A percentile compares a stretch with the other conserved stretches of the same genome.
phyloP scores from a whole-genome alignment of 2,329 filamentous ascomycete genomes.

The Phoma sp. region DNA sequence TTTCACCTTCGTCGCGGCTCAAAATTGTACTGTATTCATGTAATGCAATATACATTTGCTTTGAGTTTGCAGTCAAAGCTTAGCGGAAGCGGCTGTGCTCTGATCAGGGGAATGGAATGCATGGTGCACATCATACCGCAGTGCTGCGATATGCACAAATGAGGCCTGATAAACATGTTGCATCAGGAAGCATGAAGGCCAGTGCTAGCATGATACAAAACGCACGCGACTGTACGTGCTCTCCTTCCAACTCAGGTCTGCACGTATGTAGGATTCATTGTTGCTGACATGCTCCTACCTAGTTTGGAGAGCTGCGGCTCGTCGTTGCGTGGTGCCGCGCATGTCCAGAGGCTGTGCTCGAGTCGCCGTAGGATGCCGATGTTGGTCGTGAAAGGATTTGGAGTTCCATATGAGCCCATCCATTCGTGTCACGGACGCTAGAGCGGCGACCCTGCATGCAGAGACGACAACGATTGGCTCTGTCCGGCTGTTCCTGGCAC shows the following conservation, averaged over 20 bases:
- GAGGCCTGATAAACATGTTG: not conserved
- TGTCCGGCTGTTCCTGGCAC: slow-evolving; percentile 13
- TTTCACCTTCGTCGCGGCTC: not conserved
- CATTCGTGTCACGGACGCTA: slow-evolving; percentile 23
- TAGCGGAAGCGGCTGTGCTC: slow-evolving; percentile 7
- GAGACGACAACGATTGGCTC: slow-evolving; percentile 19
- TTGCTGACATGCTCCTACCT: too few relatives aligned
- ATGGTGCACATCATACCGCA: slow-evolving; percentile 3
- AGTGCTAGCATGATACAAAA: not conserved
- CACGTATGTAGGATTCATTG: too few relatives aligned
- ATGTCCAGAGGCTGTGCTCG: slow-evolving; percentile 21
- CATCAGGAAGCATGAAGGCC: not conserved
- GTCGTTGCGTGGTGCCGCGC: slow-evolving; percentile 20
- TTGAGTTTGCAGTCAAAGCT: slow-evolving; percentile 5
- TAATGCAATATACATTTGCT: not conserved
- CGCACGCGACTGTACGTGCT: not conserved
- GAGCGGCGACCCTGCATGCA: slow-evolving; percentile 22
- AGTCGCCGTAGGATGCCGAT: not conserved
- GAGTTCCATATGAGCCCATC: slow-evolving; percentile 15
- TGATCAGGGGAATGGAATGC: not conserved
- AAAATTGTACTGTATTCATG: too few relatives aligned
- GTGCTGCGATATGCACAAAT: not conserved
- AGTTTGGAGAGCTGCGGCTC: slow-evolving; percentile 8
- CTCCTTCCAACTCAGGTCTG: not conserved
- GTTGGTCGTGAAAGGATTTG: not conserved